Conservation (phyloP, 163 green algal species). For the Scenedesmus sp. region DNA sequence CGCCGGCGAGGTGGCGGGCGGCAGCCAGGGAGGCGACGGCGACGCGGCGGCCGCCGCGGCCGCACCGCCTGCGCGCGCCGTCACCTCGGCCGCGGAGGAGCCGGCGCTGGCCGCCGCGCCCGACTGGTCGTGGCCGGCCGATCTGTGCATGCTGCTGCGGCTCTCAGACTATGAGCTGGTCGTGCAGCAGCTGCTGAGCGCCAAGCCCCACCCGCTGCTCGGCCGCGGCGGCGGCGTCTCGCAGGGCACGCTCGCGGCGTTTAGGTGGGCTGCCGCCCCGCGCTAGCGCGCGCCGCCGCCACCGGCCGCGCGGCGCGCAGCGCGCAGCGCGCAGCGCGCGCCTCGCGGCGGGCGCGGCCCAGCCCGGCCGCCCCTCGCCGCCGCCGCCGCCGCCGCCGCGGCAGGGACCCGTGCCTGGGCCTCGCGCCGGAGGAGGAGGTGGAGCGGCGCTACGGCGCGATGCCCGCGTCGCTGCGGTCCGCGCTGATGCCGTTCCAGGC, state of each 20-base stretch:
- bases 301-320: no score
- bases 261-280: constrained; percentile 41
- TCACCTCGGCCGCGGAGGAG: no score
- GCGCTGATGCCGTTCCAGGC: constrained; percentile 79
- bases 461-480: constrained; percentile 62
- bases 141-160: constrained; percentile 13
- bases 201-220: constrained; percentile 47
- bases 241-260: constrained; percentile 46
- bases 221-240: constrained; percentile 49
- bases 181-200: constrained; percentile 40
- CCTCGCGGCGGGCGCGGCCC: no score
- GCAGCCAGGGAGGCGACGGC: background rate
- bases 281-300: no score
- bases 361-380: no score
- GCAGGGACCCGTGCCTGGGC: background rate
- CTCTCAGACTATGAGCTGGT: constrained; percentile 65
- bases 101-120: constrained; percentile 6
- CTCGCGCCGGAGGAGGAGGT: constrained; percentile 44
- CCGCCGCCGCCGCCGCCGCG: no score
- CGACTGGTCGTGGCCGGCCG: constrained; percentile 9
- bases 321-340: no score
- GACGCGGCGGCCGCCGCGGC: background rate
- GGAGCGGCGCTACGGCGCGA: constrained; percentile 38
- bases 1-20: no score
- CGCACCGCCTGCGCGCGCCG: background rate